Evolutionary conservation across 345 rosid genomes (phyloP), one percentile per base, ranked within the genome.

Genomic region (Tarenaya hassleriana): DNA sequence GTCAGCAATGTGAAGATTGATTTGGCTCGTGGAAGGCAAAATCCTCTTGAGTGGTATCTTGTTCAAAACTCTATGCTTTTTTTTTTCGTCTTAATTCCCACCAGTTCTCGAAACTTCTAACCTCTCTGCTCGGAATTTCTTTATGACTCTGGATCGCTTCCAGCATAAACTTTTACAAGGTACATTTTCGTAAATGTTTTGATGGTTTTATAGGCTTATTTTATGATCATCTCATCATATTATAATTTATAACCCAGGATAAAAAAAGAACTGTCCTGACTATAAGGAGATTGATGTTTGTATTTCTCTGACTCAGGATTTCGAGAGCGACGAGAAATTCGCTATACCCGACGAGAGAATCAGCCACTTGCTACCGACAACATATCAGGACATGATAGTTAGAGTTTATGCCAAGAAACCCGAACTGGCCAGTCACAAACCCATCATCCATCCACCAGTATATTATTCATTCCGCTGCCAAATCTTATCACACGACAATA

Each of bases 91-190:
- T 5, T 2, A 33, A 15, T 10, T 12, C 52, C 29, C 8, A 38
- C 16, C 16, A 8, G 12, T 29, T 18, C 7, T 19, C n/a, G n/a
- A n/a, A n/a, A 44, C 3, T 29, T n/a, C 47, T 69, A n/a, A n/a
- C n/a, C n/a, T n/a, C n/a, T 13, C 9, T 35, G 13, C 11, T 9
- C 11, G 13, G 27, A 19, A 35, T 35, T n/a, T 35, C n/a, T n/a
- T n/a, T n/a, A n/a, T n/a, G n/a, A n/a, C n/a, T n/a, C n/a, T n/a
- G n/a, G n/a, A n/a, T n/a, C n/a, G n/a, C n/a, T 52, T 56, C 57
- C 89, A 91, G 98, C 79, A 82, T 91, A 79, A 74, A 84, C 29
- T 91, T 91, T 75, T 91, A 77, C 78, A 75, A 82, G 98, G 98
- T 90, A 84, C 56, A 14, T 58, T 4, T 34, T 11, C 29, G 29